phyloP scores from a whole-genome alignment of 1,284 basidiomycete genomes.

The Fomitopsis pinicola region DNA sequence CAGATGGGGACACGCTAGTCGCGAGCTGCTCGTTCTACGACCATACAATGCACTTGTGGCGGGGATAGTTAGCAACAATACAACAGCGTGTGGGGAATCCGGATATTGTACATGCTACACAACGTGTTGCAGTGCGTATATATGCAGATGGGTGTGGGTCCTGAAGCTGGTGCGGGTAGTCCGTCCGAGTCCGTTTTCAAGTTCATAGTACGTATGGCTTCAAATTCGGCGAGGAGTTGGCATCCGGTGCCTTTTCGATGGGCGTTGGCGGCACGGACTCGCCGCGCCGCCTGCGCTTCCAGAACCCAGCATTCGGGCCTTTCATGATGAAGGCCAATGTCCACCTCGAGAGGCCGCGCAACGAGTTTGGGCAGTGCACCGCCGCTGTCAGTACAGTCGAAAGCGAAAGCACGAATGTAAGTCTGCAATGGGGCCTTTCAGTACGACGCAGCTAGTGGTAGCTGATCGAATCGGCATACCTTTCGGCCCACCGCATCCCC shows the following conservation, averaged over 20 bases:
- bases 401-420: conserved; percentile 58
- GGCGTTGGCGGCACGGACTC: conserved; percentile 15
- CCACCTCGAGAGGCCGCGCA: conserved; percentile 72
- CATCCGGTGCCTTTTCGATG: conserved; percentile 4
- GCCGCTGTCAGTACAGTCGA: conserved; percentile 61
- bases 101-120: background rate
- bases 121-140: background rate
- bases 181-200: background rate
- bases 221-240: background rate
- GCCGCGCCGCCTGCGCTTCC: conserved; percentile 35
- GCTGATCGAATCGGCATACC: conserved; percentile 34
- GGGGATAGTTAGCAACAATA: conserved; percentile 34
- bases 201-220: background rate
- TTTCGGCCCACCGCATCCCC: conserved; percentile 42
- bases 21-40: conserved; percentile 98
- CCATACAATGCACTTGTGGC: conserved; percentile 82
- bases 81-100: background rate
- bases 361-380: conserved; percentile 52
- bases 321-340: conserved; percentile 59
- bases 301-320: conserved; percentile 49
- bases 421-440: conserved; percentile 26
- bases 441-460: conserved; percentile 2
- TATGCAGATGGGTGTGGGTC: background rate
- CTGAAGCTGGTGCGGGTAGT: no score
- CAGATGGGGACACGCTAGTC: conserved; percentile 48